phyloP scores from a whole-genome alignment of 1,284 basidiomycete species.

The Tetrapyrgos nigripes region DNA sequence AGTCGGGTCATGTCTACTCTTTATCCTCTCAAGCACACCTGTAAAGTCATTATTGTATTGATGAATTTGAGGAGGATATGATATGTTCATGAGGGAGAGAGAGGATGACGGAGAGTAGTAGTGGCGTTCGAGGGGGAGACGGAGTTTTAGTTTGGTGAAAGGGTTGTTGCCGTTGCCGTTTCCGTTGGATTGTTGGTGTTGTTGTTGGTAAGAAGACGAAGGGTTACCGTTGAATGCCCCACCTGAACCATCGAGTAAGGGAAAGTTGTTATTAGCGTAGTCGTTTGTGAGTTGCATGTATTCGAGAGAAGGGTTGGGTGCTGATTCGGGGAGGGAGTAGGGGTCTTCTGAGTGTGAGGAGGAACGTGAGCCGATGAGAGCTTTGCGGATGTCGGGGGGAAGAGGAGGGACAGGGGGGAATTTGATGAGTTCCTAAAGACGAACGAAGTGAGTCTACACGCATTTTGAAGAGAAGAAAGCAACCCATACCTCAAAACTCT shows the following conservation, averaged over 20 bases:
- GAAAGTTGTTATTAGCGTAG: constrained; percentile 14
- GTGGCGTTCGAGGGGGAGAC: constrained; percentile 79
- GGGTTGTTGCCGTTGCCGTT: constrained; percentile 41
- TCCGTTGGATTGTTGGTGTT: neutral
- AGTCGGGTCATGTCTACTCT: constrained; percentile 95
- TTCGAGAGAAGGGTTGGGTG: constrained; percentile 72
- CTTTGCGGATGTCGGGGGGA: constrained; percentile 70
- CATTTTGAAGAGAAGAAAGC: constrained; percentile 3
- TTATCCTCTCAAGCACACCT: constrained; percentile 87
- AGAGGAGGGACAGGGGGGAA: constrained; percentile 79
- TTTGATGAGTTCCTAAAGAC: constrained; percentile 83
- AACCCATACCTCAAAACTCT: constrained; percentile 94
- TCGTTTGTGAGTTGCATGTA: constrained; percentile 38
- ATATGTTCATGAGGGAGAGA: constrained; percentile 55
- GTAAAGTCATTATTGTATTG: constrained; percentile 97
- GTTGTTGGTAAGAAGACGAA: neutral
- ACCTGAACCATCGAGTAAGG: constrained; percentile 11
- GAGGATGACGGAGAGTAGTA: constrained; percentile 87
- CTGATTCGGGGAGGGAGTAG: constrained; percentile 63
- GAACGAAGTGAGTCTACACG: constrained; percentile 11
- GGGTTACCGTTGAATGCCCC: constrained; percentile 23
- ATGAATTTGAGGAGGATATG: constrained; percentile 92
- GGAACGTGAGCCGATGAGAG: constrained; percentile 55
- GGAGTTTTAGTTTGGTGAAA: constrained; percentile 63
- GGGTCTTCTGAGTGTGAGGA: constrained; percentile 38